These are phyloP conservation scores for Helicocarpus griseus DNA, from an alignment of 2,329 filamentous ascomycete species.

Conservation along the genomic window DNA sequence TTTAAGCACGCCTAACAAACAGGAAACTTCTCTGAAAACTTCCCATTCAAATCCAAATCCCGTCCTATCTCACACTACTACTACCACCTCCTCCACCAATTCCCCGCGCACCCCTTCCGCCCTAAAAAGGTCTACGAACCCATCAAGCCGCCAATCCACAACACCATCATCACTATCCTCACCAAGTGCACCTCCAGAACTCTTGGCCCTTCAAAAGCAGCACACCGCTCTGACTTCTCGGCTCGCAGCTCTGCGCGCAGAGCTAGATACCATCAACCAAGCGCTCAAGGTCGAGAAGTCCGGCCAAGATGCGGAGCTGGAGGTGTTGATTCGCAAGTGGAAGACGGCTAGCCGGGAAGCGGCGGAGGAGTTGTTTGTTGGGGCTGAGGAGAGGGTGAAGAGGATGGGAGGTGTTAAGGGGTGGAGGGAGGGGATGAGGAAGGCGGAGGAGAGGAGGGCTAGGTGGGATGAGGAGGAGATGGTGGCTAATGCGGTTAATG, in stretches of 20 bases:
- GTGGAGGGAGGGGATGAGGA: conserved; percentile 43
- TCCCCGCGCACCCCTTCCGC: not conserved
- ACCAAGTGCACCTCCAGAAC: conserved; percentile 11
- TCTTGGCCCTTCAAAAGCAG: conserved; percentile 27
- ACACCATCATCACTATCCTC: conserved; percentile 1
- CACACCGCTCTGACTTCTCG: conserved; percentile 24
- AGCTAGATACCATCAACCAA: conserved; percentile 44
- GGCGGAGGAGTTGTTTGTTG: conserved; percentile 57
- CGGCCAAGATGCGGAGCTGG: conserved; percentile 45
- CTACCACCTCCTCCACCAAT: not conserved
- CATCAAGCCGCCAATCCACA: conserved; percentile 1
- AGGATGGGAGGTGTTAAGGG: conserved; percentile 54
- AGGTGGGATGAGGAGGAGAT: conserved; percentile 25
- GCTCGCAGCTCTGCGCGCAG: conserved; percentile 22
- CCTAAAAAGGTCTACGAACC: not conserved
- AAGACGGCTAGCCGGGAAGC: conserved; percentile 49
- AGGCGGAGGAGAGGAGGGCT: conserved; percentile 33
- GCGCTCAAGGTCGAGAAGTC: conserved; percentile 42
- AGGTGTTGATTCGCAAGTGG: conserved; percentile 52
- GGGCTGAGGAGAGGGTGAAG: conserved; percentile 50
- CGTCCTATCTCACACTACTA: not conserved
- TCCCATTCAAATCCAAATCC: no score
- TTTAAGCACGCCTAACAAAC: not conserved
- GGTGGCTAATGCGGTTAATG: conserved; percentile 29
- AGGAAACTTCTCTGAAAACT: not conserved